These are phyloP conservation scores for Mycena citricolor DNA, from an alignment of 1,284 basidiomycete genomes.

Conservation along the genomic window DNA sequence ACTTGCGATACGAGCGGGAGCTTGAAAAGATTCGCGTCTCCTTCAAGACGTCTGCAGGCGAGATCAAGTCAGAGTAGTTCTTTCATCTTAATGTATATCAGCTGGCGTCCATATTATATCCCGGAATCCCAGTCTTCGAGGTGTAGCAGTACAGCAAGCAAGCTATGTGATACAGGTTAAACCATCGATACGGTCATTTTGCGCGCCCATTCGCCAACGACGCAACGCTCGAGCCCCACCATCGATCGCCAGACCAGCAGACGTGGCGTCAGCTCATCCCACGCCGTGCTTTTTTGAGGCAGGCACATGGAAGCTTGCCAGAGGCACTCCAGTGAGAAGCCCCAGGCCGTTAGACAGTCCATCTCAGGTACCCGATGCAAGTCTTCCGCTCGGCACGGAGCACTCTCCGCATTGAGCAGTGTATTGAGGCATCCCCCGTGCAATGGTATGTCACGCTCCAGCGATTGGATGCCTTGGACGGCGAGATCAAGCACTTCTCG, in stretches of 20 bases:
- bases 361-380: constrained; percentile 35
- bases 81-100: no score
- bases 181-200: no score
- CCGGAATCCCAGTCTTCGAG: no score
- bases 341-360: constrained; percentile 46
- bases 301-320: constrained; percentile 57
- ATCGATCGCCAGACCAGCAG: constrained; percentile 56
- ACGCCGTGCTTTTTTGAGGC: constrained; percentile 35
- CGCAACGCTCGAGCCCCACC: constrained; percentile 34
- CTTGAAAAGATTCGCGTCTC: constrained; percentile 45
- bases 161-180: no score
- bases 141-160: no score
- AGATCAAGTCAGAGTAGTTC: constrained; percentile 20
- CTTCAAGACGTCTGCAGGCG: constrained; percentile 27
- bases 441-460: constrained; percentile 38
- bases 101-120: no score
- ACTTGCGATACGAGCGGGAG: constrained; percentile 45
- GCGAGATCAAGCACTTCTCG: constrained; percentile 36
- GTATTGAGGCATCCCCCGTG: neutral
- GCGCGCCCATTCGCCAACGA: constrained; percentile 51
- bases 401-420: constrained; percentile 4
- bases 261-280: constrained; percentile 53
- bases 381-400: constrained; percentile 40
- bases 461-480: constrained; percentile 32
- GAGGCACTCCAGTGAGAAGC: constrained; percentile 51